Evolutionary conservation across 805 yeast genomes (phyloP).

Genomic region (Candida odintsovae): DNA sequence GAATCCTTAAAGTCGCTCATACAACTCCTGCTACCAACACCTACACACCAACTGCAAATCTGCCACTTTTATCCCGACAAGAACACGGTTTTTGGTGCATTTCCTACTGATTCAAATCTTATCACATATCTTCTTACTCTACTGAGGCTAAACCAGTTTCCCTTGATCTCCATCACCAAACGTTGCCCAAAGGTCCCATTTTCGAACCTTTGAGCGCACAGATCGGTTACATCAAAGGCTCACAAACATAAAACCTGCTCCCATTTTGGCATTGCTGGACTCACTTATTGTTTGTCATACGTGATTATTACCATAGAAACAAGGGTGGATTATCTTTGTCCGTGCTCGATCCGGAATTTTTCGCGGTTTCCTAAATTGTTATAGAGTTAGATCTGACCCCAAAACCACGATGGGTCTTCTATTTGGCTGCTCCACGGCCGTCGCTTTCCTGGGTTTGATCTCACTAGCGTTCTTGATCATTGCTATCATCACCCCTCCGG

Average conservation of each 20-base stretch:
- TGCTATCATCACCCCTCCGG: constrained; percentile 59
- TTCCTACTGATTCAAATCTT: neutral
- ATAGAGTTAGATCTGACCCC: neutral
- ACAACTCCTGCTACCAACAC: neutral
- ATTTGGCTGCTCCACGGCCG: constrained; percentile 34
- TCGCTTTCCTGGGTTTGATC: constrained; percentile 41
- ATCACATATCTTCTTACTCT: neutral
- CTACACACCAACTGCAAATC: neutral
- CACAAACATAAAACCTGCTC: neutral
- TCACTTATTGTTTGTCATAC: neutral
- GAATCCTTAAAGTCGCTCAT: neutral
- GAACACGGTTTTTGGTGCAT: neutral
- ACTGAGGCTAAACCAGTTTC: neutral
- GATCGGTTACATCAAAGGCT: neutral
- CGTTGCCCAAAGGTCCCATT: neutral
- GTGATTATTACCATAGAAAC: neutral
- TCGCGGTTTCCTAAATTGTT: neutral
- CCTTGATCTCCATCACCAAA: neutral
- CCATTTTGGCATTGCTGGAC: neutral
- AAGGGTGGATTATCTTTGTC: neutral
- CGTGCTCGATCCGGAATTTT: neutral
- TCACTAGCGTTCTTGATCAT: constrained; percentile 60
- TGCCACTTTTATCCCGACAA: neutral
- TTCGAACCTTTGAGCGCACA: no score
- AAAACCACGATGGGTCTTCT: constrained; percentile 22